phyloP scores from a whole-genome alignment of 2,329 filamentous ascomycete genomes.

The Fusarium ambrosium region DNA sequence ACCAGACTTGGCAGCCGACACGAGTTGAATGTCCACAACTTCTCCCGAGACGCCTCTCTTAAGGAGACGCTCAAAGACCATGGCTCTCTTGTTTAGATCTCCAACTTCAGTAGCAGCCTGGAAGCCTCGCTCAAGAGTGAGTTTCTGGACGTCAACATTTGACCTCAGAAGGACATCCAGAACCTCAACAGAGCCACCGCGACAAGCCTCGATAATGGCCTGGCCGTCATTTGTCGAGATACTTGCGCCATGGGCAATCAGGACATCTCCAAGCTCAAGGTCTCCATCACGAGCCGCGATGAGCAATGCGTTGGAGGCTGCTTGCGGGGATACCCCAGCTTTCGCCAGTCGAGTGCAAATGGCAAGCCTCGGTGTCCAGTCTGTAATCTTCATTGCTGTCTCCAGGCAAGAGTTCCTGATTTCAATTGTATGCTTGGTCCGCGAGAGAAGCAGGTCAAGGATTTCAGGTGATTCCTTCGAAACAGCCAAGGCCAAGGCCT shows the following conservation, averaged over 20 bases:
- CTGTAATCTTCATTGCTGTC: slow-evolving; percentile 58
- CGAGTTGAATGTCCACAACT: slow-evolving; percentile 65
- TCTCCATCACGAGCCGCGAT: slow-evolving; percentile 67
- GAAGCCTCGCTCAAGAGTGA: slow-evolving; percentile 64
- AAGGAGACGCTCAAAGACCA: slow-evolving; percentile 65
- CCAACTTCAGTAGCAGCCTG: slow-evolving; percentile 67
- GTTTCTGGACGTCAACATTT: slow-evolving; percentile 54
- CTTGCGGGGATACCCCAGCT: slow-evolving; percentile 60
- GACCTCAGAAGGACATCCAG: slow-evolving; percentile 64
- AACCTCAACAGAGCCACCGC: slow-evolving; percentile 63
- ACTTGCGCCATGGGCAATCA: slow-evolving; percentile 66
- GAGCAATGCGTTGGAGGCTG: slow-evolving; percentile 64
- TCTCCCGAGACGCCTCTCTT: slow-evolving; percentile 64
- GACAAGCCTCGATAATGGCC: slow-evolving; percentile 67
- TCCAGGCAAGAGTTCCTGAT: slow-evolving; percentile 58
- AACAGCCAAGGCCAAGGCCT: slow-evolving; percentile 62
- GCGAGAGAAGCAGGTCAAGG: slow-evolving; percentile 60
- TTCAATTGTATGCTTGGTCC: slow-evolving; percentile 53
- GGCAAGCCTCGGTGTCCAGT: slow-evolving; percentile 55
- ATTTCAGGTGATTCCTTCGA: slow-evolving; percentile 61
- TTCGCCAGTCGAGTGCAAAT: slow-evolving; percentile 62
- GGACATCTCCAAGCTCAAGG: slow-evolving; percentile 62
- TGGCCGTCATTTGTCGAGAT: slow-evolving; percentile 66
- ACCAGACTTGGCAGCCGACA: slow-evolving; percentile 66
- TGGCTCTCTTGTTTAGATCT: slow-evolving; percentile 62